phyloP scores from a whole-genome alignment of 352 stramenopile genomes.

The Phytopythium helicoides region DNA sequence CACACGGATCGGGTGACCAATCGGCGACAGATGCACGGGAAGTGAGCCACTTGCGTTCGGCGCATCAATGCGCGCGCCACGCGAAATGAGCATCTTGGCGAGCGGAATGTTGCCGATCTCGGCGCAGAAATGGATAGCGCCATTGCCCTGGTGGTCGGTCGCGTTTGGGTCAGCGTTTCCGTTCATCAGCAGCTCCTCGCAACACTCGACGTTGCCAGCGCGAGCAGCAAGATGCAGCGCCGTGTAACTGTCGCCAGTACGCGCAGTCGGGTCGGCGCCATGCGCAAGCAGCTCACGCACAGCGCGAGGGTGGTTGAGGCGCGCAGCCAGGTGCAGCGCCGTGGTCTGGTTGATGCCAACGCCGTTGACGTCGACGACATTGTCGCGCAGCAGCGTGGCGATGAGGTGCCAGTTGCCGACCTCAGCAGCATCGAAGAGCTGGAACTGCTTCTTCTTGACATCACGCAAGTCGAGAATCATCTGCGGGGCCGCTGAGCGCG shows the following conservation, averaged over 20 bases:
- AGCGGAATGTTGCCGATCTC: constrained; percentile 78
- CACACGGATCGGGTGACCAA: constrained; percentile 83
- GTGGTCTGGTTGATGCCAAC: constrained; percentile 86
- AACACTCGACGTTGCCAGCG: constrained; percentile 66
- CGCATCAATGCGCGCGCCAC: constrained; percentile 67
- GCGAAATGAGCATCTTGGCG: constrained; percentile 73
- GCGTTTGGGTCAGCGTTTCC: constrained; percentile 68
- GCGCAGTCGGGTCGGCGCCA: constrained; percentile 58
- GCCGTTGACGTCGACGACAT: constrained; percentile 85
- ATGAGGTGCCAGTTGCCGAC: constrained; percentile 84
- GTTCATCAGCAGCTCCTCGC: constrained; percentile 68
- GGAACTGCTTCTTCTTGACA: constrained; percentile 89
- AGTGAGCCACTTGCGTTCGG: constrained; percentile 79
- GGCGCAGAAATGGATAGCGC: constrained; percentile 78
- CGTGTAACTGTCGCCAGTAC: constrained; percentile 81
- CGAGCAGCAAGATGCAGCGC: constrained; percentile 75
- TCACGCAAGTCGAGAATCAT: constrained; percentile 84
- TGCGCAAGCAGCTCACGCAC: constrained; percentile 72
- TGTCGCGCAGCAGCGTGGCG: constrained; percentile 73
- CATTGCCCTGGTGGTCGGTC: constrained; percentile 81
- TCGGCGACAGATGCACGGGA: constrained; percentile 81
- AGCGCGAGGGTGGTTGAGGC: constrained; percentile 74
- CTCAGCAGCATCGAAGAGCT: constrained; percentile 83
- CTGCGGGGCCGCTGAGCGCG: constrained; percentile 57
- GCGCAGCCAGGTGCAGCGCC: constrained; percentile 68